Evolutionary conservation across 2,329 filamentous ascomycete genomes (phyloP), one percentile per base, ranked within the genome.

Genomic region (Aspergillus quadricinctus): DNA sequence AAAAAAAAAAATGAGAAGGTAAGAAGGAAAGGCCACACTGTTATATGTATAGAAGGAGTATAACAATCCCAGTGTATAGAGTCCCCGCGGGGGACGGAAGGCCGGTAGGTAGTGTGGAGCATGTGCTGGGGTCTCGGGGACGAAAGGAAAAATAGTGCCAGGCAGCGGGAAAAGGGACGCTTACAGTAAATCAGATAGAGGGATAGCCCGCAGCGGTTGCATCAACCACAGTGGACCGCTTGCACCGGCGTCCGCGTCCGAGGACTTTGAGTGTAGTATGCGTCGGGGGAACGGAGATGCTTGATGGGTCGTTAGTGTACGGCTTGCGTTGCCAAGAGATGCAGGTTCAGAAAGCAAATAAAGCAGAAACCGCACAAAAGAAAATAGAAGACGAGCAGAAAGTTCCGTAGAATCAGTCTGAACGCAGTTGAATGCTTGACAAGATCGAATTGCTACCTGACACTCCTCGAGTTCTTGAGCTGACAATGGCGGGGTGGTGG

Each of bases 211-310:
- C 40, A 52, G 50, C 50, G 48, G 35, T 43, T 48, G 35, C 35
- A 55, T 28, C 46, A 55, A 55, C 46, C 55, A 51, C 56, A 48
- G 59, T 61, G 57, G 63, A 57, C 55, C 59, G 29, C 40, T 49
- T 31, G 43, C 29, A 51, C 54, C 52, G 59, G 56, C 49, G 49
- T 58, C 56, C 57, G 60, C 52, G 57, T 54, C 49, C 57, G 57
- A 54, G 54, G 25, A 52, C 53, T 53, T 57, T 54, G 56, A 25
- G 54, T 51, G 50, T 37, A 57, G 56, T 57, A 57, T 49, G 55
- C 58, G 59, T 66, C 70, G 70, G 70, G 60, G 68, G 62, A 72
- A 72, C 69, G 70, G 70, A 72, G 67, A 56, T 61, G 58, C 54
- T 62, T 61, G 57, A 52, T 55, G 59, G 55, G 46, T 52, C 56